A percentile compares a stretch with the other conserved stretches of the same genome.
Conservation (phyloP, 148 eudicot genomes). For the Amaranthus palmeri region DNA sequence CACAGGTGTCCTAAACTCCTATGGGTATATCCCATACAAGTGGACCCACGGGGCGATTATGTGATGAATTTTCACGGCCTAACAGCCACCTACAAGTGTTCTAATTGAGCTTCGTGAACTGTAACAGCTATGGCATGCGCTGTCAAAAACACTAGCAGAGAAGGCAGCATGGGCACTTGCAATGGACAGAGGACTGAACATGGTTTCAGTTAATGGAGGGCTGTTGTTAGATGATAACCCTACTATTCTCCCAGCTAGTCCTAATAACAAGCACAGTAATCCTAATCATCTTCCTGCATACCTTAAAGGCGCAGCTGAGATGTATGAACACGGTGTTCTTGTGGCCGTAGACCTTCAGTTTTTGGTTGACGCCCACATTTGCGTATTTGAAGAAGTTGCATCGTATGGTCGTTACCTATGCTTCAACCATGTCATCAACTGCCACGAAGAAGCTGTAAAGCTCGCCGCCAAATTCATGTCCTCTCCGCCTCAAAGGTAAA, state of each 20-base stretch:
- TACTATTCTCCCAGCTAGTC: background rate
- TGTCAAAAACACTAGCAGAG: constrained; percentile 56
- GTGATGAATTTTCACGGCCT: background rate
- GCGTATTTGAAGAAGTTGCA: constrained; percentile 50
- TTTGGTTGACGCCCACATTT: constrained; percentile 56
- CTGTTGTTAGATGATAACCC: constrained; percentile 22
- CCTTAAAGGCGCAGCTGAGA: constrained; percentile 62
- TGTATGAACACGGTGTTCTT: constrained; percentile 59
- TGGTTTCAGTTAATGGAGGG: constrained; percentile 56
- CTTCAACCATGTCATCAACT: constrained; percentile 47
- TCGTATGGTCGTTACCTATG: constrained; percentile 63
- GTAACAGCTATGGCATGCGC: constrained; percentile 52
- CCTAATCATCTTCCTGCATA: constrained; percentile 28
- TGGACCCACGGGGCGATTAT: too few species aligned
- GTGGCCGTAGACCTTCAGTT: constrained; percentile 51
- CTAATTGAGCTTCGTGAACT: background rate
- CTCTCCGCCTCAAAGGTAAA: constrained; percentile 29
- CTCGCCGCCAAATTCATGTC: constrained; percentile 36
- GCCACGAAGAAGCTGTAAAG: constrained; percentile 32
- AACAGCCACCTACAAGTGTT: too few species aligned
- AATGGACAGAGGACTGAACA: constrained; percentile 56
- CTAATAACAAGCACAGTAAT: background rate
- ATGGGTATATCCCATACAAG: too few species aligned
- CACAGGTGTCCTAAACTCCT: too few species aligned
- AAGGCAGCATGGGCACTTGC: constrained; percentile 65